Evolutionary conservation across 1,139 yeast species (phyloP).

Genomic region (Taphrina sp.): DNA sequence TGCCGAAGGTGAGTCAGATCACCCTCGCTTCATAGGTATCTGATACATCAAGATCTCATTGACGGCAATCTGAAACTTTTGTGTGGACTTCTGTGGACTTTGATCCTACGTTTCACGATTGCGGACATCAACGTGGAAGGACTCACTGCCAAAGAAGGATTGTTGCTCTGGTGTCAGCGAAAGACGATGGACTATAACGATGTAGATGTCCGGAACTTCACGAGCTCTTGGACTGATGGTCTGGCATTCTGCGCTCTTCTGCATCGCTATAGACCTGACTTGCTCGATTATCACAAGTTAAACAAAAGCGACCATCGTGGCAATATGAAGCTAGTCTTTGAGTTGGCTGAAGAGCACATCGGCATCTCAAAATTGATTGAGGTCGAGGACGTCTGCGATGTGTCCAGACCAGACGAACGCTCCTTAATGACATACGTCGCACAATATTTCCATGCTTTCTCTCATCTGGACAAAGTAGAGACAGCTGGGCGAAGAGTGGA

Average conservation of each 20-base stretch:
- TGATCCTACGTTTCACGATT: slow-evolving; percentile 55
- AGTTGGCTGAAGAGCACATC: slow-evolving; percentile 48
- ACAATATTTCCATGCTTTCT: slow-evolving; percentile 61
- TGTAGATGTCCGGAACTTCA: slow-evolving; percentile 48
- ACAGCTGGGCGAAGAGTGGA: slow-evolving; percentile 49
- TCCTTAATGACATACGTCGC: slow-evolving; percentile 64
- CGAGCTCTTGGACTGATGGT: slow-evolving; percentile 51
- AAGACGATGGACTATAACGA: slow-evolving; percentile 47
- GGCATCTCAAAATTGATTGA: slow-evolving; percentile 61
- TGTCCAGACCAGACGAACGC: slow-evolving; percentile 60
- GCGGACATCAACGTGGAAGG: slow-evolving; percentile 50
- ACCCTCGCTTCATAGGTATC: background rate
- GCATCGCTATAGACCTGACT: slow-evolving; percentile 50
- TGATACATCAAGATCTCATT: slow-evolving; percentile 50
- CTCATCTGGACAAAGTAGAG: slow-evolving; percentile 45
- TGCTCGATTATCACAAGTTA: slow-evolving; percentile 47
- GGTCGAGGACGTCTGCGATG: slow-evolving; percentile 56
- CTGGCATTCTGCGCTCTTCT: slow-evolving; percentile 52
- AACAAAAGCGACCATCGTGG: slow-evolving; percentile 43
- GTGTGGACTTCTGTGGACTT: slow-evolving; percentile 65
- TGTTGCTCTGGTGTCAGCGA: slow-evolving; percentile 50
- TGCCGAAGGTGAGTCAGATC: slow-evolving; percentile 48
- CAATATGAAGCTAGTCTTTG: slow-evolving; percentile 47
- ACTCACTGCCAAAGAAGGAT: slow-evolving; percentile 49
- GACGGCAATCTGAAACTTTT: slow-evolving; percentile 64